phyloP scores from a whole-genome alignment of 2,329 filamentous ascomycete species.

The Exophiala spinifera region DNA sequence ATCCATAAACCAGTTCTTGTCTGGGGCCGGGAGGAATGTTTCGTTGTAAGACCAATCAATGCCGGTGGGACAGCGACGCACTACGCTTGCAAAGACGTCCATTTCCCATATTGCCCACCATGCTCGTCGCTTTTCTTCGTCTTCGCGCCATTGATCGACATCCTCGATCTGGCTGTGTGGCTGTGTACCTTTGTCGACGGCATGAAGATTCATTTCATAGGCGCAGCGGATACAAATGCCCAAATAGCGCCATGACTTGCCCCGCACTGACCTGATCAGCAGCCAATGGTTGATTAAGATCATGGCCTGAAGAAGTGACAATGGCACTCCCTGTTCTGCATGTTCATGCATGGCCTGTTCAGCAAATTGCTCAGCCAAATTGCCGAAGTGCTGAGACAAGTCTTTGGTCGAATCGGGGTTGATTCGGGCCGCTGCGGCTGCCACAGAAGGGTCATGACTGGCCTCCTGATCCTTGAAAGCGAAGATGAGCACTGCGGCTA shows the following conservation, averaged over 20 bases:
- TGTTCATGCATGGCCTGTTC: constrained; percentile 35
- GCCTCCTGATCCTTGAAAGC: too few relatives aligned
- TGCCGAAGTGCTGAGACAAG: too few relatives aligned
- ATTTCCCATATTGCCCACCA: constrained; percentile 47
- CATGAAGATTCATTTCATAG: constrained; percentile 38
- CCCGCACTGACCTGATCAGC: constrained; percentile 37
- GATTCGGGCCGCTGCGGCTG: too few relatives aligned
- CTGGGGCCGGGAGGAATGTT: constrained; percentile 37
- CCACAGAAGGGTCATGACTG: too few relatives aligned
- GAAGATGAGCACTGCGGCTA: too few relatives aligned
- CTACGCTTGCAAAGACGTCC: constrained; percentile 43
- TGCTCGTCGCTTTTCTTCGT: constrained; percentile 39
- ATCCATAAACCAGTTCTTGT: constrained; percentile 36
- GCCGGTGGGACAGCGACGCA: constrained; percentile 38
- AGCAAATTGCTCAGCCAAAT: too few relatives aligned
- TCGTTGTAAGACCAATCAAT: constrained; percentile 39
- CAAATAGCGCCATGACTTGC: constrained; percentile 37
- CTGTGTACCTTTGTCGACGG: constrained; percentile 24
- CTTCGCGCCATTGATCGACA: constrained; percentile 26
- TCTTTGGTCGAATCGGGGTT: too few relatives aligned
- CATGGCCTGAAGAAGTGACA: constrained; percentile 39
- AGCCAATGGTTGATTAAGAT: constrained; percentile 37
- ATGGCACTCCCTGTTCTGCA: constrained; percentile 34
- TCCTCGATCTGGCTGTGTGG: constrained; percentile 1
- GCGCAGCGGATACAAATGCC: constrained; percentile 33